Base-by-base conservation (phyloP, 139 green algal species). In the Bryopsis sp. region DNA sequence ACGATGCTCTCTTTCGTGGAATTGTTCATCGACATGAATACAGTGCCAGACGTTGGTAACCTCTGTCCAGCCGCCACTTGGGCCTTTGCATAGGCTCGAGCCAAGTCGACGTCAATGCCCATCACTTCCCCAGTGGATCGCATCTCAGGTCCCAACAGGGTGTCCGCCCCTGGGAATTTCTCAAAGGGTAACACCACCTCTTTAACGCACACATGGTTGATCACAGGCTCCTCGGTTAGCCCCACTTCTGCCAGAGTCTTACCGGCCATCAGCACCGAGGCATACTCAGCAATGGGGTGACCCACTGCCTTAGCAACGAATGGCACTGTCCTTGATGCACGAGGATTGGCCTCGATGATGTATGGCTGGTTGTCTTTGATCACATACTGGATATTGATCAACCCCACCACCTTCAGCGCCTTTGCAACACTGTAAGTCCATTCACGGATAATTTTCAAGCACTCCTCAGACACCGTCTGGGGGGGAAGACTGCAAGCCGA, bases 301-400 rank as follows among this genome's bases (percentile, higher is more conserved):
- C 94, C 93, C 32, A 97, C 88, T 5, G 95, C 95, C 83, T 99
- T 98, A 64, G 93, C 86, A 61, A 99, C 95, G 74, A 99, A 98
- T 0, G 95, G 95, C 39, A 99, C 94, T 15, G 95, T 99, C 50
- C 94, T 78, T 59, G 87, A 96, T 0, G 95, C 94, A 36, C 94
- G 85, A 11, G 95, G 95, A 82, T 98, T 98, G 66, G 95, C 94
- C 79, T 99, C 94, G 48, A 98, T 98, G 79, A 98, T 98, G 84
- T 97, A 98, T 24, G 93, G 81, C 22, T 80, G 58, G 8, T 86
- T 78, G 61, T 83, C 85, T 74, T 90, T 86, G 26, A 99, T 82
- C 15, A 87, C 90, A 67, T 97, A 98, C 86, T 99, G 95, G 71
- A 97, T 94, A 84, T 99, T 99, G 82, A 99, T 96, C 36, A 99